Evolutionary conservation across 768 basidiomycete genomes (phyloP), one percentile per base, ranked within the genome.

Genomic region (Lactifluus volemus): DNA sequence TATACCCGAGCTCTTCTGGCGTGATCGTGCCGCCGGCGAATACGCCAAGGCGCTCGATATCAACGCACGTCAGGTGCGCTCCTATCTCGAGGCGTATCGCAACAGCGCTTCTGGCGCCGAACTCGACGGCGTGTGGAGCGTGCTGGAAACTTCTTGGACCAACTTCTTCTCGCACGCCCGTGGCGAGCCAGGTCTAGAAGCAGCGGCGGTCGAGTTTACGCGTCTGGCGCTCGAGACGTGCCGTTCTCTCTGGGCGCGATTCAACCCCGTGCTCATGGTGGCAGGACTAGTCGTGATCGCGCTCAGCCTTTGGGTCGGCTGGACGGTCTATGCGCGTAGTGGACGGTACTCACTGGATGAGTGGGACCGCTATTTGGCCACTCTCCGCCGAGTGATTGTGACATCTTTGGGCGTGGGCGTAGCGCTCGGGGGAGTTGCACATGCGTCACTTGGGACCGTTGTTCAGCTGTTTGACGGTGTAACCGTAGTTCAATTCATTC

Each of bases 241-340:
- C 68, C 86, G 95, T 7, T 73, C 81, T 12, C 83, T 98, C 57
- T 99, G 97, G 97, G 96, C 97, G 1, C 91, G 92, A 68, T 98
- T 99, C 77, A 90, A 93, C 65, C 76, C 86, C 3, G 67, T 81
- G 1, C 76, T 90, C 14, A 98, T 98, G 80, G 72, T 75, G 4
- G 74, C 87, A 30, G 97, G 96, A 0, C 72, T 96, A 10, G 66
- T 71, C 0, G 72, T 91, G 29, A 78, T 95, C 32, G 76, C 74
- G 0, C 70, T 85, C 25, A 78, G 84, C 36, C 70, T 85, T 0
- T 67, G 82, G 6, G 80, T 84, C 0, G 74, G 79, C 1, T 82
- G 81, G 77, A 74, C 78, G 0, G 65, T 87, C 0, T 91, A 84
- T 70, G 67, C 69, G 25, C 76, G 77, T 39, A 34, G 32, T 34